A percentile compares a stretch with the other conserved stretches of the same genome.
These are phyloP conservation scores for Xerocomus nothofagi DNA, from an alignment of 1,284 basidiomycete species.

Conservation along the genomic window DNA sequence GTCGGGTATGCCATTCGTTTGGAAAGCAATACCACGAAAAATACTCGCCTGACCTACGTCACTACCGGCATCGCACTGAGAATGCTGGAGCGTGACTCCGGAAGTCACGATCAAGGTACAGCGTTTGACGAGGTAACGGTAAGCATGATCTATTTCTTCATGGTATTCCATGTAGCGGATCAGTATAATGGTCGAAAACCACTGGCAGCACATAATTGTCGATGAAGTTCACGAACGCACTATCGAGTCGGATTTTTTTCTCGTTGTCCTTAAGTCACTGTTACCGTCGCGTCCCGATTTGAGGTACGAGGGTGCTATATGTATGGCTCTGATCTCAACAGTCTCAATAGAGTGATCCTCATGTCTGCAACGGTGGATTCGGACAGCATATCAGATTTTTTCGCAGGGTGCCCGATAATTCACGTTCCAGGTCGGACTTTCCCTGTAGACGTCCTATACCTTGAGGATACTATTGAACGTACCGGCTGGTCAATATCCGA, in stretches of 20 bases:
- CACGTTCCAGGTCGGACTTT: conserved; percentile 96
- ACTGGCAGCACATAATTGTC: conserved; percentile 61
- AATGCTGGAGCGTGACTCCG: conserved; percentile 87
- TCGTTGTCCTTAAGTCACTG: conserved; percentile 94
- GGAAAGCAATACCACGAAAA: conserved; percentile 84
- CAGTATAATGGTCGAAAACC: conserved; percentile 6
- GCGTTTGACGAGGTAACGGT: conserved; percentile 95
- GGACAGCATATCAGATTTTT: conserved; percentile 92
- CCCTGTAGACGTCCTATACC: conserved; percentile 85
- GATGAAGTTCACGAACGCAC: conserved; percentile 93
- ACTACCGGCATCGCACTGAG: conserved; percentile 96
- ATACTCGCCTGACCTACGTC: conserved; percentile 82
- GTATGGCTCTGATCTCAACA: not conserved
- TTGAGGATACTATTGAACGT: conserved; percentile 92
- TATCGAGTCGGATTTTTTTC: conserved; percentile 96
- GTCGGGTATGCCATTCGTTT: conserved; percentile 96
- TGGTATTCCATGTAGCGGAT: conserved; percentile 1
- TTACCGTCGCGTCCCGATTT: conserved; percentile 79
- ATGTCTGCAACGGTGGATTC: conserved; percentile 99
- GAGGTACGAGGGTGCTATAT: conserved; percentile 51
- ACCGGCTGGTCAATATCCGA: conserved; percentile 86
- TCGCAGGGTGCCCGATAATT: conserved; percentile 87
- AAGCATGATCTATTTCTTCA: conserved; percentile 23
- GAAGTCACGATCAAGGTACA: conserved; percentile 63
- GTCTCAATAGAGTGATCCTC: conserved; percentile 72